Evolutionary conservation across 768 basidiomycete genomes (phyloP).

Genomic region (Tephrocybe sp.): DNA sequence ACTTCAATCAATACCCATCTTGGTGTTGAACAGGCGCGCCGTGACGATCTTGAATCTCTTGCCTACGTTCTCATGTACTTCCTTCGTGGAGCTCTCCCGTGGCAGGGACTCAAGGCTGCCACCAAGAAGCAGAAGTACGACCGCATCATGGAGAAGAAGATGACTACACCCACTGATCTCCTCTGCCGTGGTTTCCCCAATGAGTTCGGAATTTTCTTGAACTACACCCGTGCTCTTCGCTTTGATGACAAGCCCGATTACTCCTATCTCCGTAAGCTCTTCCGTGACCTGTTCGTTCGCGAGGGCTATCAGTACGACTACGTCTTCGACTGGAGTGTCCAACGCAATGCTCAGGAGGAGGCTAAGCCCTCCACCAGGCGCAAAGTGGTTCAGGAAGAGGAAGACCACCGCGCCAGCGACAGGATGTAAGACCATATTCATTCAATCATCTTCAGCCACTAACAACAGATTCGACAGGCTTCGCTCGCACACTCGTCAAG

Average conservation of each 20-base stretch:
- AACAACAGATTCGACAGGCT: conserved; percentile 47
- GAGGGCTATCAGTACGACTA: conserved; percentile 99
- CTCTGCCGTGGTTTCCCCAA: conserved; percentile 99
- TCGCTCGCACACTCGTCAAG: conserved; percentile 84
- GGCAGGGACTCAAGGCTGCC: conserved; percentile 99
- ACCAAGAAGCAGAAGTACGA: conserved; percentile 99
- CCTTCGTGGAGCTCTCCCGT: conserved; percentile 95
- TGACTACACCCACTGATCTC: conserved; percentile 96
- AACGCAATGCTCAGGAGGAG: conserved; percentile 70
- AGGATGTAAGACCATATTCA: conserved; percentile 61
- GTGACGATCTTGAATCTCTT: conserved; percentile 96
- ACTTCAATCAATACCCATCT: conserved; percentile 99
- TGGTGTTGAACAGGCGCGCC: conserved; percentile 96
- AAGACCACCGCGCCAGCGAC: conserved; percentile 79
- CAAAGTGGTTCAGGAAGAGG: conserved; percentile 83
- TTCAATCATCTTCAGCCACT: conserved; percentile 13
- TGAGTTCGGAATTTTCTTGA: conserved; percentile 98
- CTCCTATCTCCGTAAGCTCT: conserved; percentile 98
- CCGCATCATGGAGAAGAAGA: conserved; percentile 99
- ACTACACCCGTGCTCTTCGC: conserved; percentile 97
- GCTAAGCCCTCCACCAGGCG: conserved; percentile 65
- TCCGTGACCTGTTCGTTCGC: conserved; percentile 95
- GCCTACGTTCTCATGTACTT: conserved; percentile 99
- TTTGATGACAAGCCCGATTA: conserved; percentile 99
- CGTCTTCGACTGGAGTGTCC: conserved; percentile 98